These are phyloP conservation scores for Tetrapisispora phaffii DNA, from an alignment of 805 yeast species.

Conservation along the genomic window DNA sequence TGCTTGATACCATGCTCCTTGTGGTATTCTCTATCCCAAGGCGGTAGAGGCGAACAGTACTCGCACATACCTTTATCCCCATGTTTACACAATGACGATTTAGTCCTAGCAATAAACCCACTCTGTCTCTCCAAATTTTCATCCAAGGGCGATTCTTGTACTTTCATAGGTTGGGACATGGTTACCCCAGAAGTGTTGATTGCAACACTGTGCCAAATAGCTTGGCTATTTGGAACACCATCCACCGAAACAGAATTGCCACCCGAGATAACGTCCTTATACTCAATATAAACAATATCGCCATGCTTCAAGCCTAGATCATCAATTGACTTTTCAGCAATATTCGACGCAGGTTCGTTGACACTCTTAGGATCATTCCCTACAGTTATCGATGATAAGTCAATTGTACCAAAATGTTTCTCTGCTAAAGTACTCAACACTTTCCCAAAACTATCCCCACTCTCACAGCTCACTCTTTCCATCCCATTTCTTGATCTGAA, in stretches of 20 bases:
- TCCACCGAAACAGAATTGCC: background rate
- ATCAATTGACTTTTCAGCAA: conserved; percentile 25
- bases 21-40: conserved; percentile 79
- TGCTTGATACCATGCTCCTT: conserved; percentile 75
- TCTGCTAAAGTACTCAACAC: background rate
- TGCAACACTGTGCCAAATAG: conserved; percentile 4
- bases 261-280: conserved; percentile 17
- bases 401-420: conserved; percentile 4
- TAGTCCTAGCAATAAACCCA: conserved; percentile 63
- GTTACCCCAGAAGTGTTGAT: conserved; percentile 7
- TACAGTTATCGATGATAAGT: conserved; percentile 20
- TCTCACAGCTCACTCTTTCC: conserved; percentile 52
- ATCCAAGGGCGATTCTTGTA: conserved; percentile 60
- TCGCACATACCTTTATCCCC: conserved; percentile 96
- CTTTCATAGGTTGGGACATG: conserved; percentile 12
- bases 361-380: conserved; percentile 22
- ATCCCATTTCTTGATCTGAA: conserved; percentile 81
- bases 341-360: conserved; percentile 18
- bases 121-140: conserved; percentile 48
- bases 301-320: conserved; percentile 52
- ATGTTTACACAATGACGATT: conserved; percentile 66
- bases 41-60: conserved; percentile 90
- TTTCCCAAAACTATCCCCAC: conserved; percentile 31
- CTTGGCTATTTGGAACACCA: background rate
- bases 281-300: conserved; percentile 42